Base-by-base conservation (phyloP, 2,329 filamentous ascomycete genomes). In the Proliferodiscus dingleyae region DNA sequence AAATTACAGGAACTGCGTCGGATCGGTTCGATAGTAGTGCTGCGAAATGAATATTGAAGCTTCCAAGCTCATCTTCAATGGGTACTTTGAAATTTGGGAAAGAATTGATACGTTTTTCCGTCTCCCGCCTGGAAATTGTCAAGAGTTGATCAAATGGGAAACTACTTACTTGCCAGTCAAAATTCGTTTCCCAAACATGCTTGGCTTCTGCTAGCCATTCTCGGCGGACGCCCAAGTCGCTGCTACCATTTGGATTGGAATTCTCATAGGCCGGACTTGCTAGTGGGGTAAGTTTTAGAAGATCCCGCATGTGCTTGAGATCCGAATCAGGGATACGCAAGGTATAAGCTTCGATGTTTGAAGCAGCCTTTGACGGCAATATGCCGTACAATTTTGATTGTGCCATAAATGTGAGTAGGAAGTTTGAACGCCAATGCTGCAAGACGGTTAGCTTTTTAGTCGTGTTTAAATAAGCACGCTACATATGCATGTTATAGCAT, bases 1-100 rank as follows among this genome's bases (percentile, higher is more conserved):
- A 19, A 2, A 52, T 18, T 2, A 57, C 9, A 4, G 54, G 52
- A 10, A 54, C 30, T 3, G 53, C 54, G 32, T 51, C 49, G 7
- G 36, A 6, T 7, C 34, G 47, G 34, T 51, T 19, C n/a, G 54
- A 57, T 22, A 51, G 47, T 11, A 57, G 26, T 3, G 46, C 48
- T 3, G 48, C 29, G 43, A 57, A 57, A 39, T 57, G 52, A 10
- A 54, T 44, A 0, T 39, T 22, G 6, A 37, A 15, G n/a, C 30
- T 4, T 37, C 46, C 24, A 26, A 46, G 30, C 7, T 19, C 19
- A 22, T 21, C 9, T 18, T 39, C 34, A 22, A 52, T 37, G 19
- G 36, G 32, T 7, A 36, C 38, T 3, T 26, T 51, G 22, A 45
- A 53, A 21, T 53, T 24, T 2, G 43, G 45, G 37, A 47, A 51